Base-by-base conservation (phyloP, 345 rosid genomes). In the Euphorbia peplus region DNA sequence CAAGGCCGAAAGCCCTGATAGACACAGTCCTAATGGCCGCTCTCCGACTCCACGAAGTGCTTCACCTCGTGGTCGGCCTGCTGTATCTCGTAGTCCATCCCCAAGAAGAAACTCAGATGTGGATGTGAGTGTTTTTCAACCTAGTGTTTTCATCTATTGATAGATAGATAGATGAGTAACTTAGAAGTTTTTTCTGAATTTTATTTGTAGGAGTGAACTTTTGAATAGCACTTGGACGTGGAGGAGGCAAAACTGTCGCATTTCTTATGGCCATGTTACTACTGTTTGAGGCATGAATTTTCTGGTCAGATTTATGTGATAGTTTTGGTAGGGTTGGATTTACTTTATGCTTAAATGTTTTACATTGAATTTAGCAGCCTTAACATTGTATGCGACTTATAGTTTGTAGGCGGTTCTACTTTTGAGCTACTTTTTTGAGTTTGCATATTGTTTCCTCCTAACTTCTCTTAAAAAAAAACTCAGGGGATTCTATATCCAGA, bases 141-240 rank as follows among this genome's bases (percentile, higher is more conserved):
- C 25, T 10, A 46, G 35, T 46, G 48, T 15, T 63, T 4, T 59
- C 13, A 3, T 54, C 26, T 41, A 13, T 44, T 5, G 41, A n/a
- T n/a, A n/a, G 28, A 37, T 16, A 10, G 13, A 68, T 59, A n/a
- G 21, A 9, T 46, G 52, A 62, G 65, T 66, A 70, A 1, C 65
- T 77, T 69, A 54, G 42, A 19, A 32, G 8, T 35, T 60, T 15
- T 66, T 32, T 64, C 55, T 82, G 32, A 50, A 28, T 12, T 53
- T 64, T 55, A 59, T 29, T 42, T 80, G 87, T 70, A 89, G 95
- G 95, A 83, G 62, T 89, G 78, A 89, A 48, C 35, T 61, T 41
- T 64, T 64, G 19, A 18, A 54, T 8, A 51, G 22, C 39, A 8
- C 53, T 66, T 81, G 65, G 65, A 62, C 65, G 29, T 32, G 32